Base-by-base conservation (phyloP, 2,329 filamentous ascomycete species). In the Apiospora aurea region DNA sequence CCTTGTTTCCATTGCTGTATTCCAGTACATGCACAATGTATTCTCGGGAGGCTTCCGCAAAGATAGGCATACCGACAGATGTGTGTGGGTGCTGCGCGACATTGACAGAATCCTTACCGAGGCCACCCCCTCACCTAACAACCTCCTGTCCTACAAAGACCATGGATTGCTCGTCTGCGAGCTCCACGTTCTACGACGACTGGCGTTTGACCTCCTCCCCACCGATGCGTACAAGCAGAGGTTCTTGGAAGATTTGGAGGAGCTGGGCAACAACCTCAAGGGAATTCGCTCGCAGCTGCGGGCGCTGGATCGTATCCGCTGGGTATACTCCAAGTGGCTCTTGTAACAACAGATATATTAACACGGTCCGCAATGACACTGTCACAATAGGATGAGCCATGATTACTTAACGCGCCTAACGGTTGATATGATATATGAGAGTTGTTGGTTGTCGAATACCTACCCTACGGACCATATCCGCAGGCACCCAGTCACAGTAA, bases 81-180 rank as follows among this genome's bases (percentile, higher is more conserved):
- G 94, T 74, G 84, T 96, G 47, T 90, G 95, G 73, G 90, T 96
- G 49, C 85, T 98, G 74, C 91, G 95, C 74, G 97, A 96, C 80
- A 94, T 97, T 75, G 94, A 97, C 81, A 93, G 95, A 69, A 92
- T 94, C 74, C 84, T 95, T 67, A 90, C 89, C 14, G 88, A 90
- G 75, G 91, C 92, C 4, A 87, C 87, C n/a, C 89, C 92, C 0
- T 91, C 90, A 13, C 87, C 93, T 73, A 92, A 92, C 78, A 94
- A 87, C 67, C 88, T 96, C 74, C 86, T 98, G 68, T 92, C 92
- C 1, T 98, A 97, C 85, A 97, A 96, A 82, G 95, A 98, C 77
- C 94, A 97, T 77, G 96, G 96, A 1, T 85, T 98, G 72, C 84
- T 99, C 57, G 86, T 99, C 5, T 97, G 94, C 80, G 96, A 99